Percentiles rank a stretch among this genome's conserved stretches.
phyloP scores from a whole-genome alignment of 2,329 filamentous ascomycete genomes.

The Plectosphaerella sp. region DNA sequence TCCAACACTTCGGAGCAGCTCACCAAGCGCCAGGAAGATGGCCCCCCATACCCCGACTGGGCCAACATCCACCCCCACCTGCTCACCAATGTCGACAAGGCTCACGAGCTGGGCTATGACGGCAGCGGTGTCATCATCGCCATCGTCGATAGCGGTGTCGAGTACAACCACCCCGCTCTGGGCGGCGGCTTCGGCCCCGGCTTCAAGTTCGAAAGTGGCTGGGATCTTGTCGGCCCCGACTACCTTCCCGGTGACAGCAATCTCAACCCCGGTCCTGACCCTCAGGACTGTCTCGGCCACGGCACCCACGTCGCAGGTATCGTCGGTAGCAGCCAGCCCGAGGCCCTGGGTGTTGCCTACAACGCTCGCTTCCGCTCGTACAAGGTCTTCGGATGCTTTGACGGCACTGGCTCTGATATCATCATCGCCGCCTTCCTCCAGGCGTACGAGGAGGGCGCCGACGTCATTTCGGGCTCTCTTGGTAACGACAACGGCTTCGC shows the following conservation, averaged over 20 bases:
- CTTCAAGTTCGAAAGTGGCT: slow-evolving; percentile 20
- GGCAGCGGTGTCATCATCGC: not conserved
- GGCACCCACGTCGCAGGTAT: slow-evolving; percentile 15
- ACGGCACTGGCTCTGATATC: slow-evolving; percentile 29
- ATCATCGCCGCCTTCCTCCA: slow-evolving; percentile 34
- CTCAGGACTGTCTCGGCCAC: slow-evolving; percentile 14
- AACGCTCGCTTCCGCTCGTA: slow-evolving; percentile 33
- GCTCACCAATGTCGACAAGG: not conserved
- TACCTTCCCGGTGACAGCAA: slow-evolving; percentile 16
- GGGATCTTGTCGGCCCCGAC: slow-evolving; percentile 15
- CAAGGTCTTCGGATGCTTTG: slow-evolving; percentile 29
- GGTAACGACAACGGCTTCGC: not conserved
- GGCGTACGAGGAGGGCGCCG: slow-evolving; percentile 35
- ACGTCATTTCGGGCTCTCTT: slow-evolving; percentile 21
- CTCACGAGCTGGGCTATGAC: not conserved
- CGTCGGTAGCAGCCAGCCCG: slow-evolving; percentile 9
- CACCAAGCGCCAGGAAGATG: not conserved
- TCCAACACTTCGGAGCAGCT: not conserved
- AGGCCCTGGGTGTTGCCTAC: slow-evolving; percentile 32
- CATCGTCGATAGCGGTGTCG: slow-evolving; percentile 16
- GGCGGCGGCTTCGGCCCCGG: slow-evolving; percentile 41
- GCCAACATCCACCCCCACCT: not conserved
- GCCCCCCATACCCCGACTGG: not conserved
- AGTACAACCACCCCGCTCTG: slow-evolving; percentile 39
- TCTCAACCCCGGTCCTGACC: slow-evolving; percentile 11